phyloP scores from a whole-genome alignment of 805 yeast species.

The Tetrapisispora fleetii region DNA sequence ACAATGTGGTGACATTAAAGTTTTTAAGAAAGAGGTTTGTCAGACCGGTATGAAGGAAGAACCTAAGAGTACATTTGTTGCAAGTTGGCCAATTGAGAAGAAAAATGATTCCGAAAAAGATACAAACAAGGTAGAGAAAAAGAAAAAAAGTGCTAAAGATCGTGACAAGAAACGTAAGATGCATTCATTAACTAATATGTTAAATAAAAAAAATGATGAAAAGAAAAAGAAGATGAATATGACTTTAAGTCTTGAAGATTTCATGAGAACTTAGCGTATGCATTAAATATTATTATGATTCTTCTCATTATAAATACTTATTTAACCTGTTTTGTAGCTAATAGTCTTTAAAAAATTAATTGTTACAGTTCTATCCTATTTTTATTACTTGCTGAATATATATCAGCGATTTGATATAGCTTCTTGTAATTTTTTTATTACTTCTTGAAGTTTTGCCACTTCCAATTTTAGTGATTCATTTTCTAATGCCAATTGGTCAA shows the following conservation, averaged over 20 bases:
- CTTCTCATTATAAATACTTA: background rate
- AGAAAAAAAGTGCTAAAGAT: constrained; percentile 26
- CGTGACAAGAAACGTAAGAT: constrained; percentile 40
- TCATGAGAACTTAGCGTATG: constrained; percentile 29
- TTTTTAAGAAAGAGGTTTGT: constrained; percentile 5
- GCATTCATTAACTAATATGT: constrained; percentile 34
- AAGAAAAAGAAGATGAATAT: constrained; percentile 24
- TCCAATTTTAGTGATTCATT: constrained; percentile 50
- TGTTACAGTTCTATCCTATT: background rate
- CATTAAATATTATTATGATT: background rate
- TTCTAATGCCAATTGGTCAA: constrained; percentile 50
- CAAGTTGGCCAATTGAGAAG: constrained; percentile 17
- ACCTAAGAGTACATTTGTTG: constrained; percentile 10
- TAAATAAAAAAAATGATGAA: constrained; percentile 35
- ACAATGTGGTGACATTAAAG: constrained; percentile 18
- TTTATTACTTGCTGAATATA: background rate
- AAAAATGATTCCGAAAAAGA: constrained; percentile 2
- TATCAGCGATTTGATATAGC: constrained; percentile 1
- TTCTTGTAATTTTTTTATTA: constrained; percentile 2
- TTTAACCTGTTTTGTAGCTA: background rate
- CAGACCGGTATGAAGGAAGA: background rate
- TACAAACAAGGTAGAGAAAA: constrained; percentile 2
- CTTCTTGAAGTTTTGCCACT: constrained; percentile 3
- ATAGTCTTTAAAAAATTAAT: background rate
- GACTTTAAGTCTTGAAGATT: constrained; percentile 40